Percentiles rank a stretch among this genome's conserved stretches.
These are phyloP conservation scores for Aspergillus haitiensis DNA, from an alignment of 495 filamentous ascomycete species.

Conservation along the genomic window DNA sequence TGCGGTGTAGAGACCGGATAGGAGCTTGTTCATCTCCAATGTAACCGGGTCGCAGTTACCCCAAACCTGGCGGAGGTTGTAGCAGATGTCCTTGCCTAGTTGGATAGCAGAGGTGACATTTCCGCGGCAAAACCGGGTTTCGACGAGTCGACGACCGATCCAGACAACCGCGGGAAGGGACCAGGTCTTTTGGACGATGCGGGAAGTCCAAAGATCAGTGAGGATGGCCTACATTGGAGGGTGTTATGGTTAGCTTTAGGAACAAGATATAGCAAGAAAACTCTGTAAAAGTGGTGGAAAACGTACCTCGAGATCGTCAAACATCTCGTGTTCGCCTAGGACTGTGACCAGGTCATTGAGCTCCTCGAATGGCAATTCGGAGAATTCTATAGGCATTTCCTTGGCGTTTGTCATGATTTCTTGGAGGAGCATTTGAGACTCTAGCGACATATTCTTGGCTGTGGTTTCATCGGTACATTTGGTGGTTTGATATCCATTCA, in stretches of 20 bases:
- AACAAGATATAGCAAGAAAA: not conserved
- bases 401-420: constrained; percentile 53
- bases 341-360: constrained; percentile 56
- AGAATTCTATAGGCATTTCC: constrained; percentile 51
- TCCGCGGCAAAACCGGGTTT: constrained; percentile 54
- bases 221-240: constrained; percentile 48
- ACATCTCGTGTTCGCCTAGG: constrained; percentile 60
- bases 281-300: not conserved
- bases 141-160: constrained; percentile 58
- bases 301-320: constrained; percentile 58
- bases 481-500: constrained; percentile 50
- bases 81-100: constrained; percentile 60
- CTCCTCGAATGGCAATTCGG: constrained; percentile 51
- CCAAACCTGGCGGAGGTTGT: constrained; percentile 61
- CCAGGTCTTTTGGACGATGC: constrained; percentile 61
- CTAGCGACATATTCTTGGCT: constrained; percentile 48
- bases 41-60: constrained; percentile 56
- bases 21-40: constrained; percentile 55
- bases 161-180: constrained; percentile 51
- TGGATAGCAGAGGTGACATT: constrained; percentile 47
- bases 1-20: constrained; percentile 54
- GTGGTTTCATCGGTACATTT: constrained; percentile 43
- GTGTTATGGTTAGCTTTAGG: not conserved
- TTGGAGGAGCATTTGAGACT: constrained; percentile 54
- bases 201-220: constrained; percentile 59